Conservation (phyloP, 306 rosid genomes). For the Quercus glauca region DNA sequence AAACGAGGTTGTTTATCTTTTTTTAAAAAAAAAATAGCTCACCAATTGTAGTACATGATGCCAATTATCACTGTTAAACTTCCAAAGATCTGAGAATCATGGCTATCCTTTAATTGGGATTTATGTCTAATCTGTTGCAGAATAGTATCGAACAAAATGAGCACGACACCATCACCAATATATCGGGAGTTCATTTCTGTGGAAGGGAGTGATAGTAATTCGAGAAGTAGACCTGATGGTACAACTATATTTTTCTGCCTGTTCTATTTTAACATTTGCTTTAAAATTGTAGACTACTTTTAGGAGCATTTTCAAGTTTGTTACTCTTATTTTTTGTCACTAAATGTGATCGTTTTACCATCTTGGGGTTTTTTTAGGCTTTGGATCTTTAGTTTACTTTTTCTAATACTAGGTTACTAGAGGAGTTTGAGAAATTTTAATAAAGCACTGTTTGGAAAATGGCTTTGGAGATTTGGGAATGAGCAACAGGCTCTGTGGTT, state of each 20-base stretch:
- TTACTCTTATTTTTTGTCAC: background rate
- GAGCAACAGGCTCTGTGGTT: too few relatives aligned
- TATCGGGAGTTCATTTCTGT: slow-evolving; percentile 55
- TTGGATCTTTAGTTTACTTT: too few relatives aligned
- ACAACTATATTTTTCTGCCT: background rate
- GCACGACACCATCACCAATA: slow-evolving; percentile 31
- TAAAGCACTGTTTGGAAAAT: too few relatives aligned
- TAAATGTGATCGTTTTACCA: background rate
- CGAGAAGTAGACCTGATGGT: slow-evolving; percentile 59
- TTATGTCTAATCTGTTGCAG: slow-evolving; percentile 22
- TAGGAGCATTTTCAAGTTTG: background rate
- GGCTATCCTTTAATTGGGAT: background rate
- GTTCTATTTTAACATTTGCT: background rate
- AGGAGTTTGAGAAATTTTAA: too few relatives aligned
- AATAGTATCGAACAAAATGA: slow-evolving; percentile 42
- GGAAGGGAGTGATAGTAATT: slow-evolving; percentile 45
- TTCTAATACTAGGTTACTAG: too few relatives aligned
- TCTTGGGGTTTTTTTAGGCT: background rate
- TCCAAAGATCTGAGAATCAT: background rate
- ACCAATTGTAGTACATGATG: background rate
- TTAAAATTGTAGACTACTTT: background rate
- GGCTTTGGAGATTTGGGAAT: too few relatives aligned
- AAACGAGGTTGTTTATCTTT: background rate
- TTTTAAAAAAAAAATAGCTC: background rate
- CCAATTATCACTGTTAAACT: background rate